Base-by-base conservation (phyloP, 495 filamentous ascomycete species). In the Apodospora peruviana region DNA sequence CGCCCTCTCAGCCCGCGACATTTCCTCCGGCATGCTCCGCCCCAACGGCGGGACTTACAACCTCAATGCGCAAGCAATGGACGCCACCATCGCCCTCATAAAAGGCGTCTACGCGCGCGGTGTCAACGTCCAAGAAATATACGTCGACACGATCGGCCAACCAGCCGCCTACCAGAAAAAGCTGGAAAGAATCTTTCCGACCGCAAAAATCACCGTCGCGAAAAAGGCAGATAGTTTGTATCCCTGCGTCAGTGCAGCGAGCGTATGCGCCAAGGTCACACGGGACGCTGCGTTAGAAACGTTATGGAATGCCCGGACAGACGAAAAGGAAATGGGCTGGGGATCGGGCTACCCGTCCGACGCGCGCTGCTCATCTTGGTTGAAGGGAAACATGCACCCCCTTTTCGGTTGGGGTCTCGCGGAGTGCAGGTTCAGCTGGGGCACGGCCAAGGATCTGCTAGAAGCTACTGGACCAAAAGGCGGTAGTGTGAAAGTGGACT, bases 211-310 rank as follows among this genome's bases (percentile, higher is more conserved):
- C 55, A 95, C 88, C 4, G 93, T 98, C 17, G 87, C 87, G 2
- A 96, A 95, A 71, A 97, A 97, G 77, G 93, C 94, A 3, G 93
- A 98, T 58, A 87, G 84, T 14, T 57, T 96, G 40, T 98, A 94
- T 65, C 94, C 93, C 4, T 90, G 86, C 65, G 93, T 98, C 17
- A 90, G 85, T 50, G 94, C 94, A 14, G 93, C 93, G 17, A 90
- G 85, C 55, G 90, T 98, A 4, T 91, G 86, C 56, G 93, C 93
- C 20, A 98, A 98, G 66, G 93, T 97, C 17, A 97, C 94, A 20
- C 72, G 93, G 51, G 93, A 98, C 68, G 85, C 85, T 1, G 88
- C 88, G 39, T 69, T 96, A 22, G 91, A 95, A 52, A 80, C 86
- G 7, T 44, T 56, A 29, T 66, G 56, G 58, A 43, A 48, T 47